These are phyloP conservation scores for Myriangium duriaei DNA, from an alignment of 2,329 filamentous ascomycete genomes.

Conservation along the genomic window DNA sequence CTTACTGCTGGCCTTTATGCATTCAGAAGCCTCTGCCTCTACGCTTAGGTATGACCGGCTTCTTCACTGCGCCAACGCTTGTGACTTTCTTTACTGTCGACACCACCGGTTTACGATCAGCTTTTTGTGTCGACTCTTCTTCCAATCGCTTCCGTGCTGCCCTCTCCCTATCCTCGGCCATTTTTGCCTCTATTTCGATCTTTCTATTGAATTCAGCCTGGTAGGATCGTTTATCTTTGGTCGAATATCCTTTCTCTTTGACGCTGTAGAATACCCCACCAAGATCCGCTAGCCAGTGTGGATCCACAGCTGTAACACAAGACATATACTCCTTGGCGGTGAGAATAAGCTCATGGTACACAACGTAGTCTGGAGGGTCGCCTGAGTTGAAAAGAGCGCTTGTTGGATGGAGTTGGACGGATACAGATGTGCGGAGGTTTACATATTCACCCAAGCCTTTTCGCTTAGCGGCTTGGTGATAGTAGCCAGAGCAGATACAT, in stretches of 20 bases:
- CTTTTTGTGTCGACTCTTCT: conserved; percentile 19
- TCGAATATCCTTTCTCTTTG: conserved; percentile 93
- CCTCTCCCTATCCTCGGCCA: conserved; percentile 69
- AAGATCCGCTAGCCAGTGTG: conserved; percentile 91
- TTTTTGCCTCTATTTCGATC: conserved; percentile 86
- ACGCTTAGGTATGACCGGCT: conserved; percentile 18
- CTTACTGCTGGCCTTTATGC: no score
- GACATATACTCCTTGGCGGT: conserved; percentile 98
- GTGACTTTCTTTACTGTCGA: conserved; percentile 22
- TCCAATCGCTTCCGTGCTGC: conserved; percentile 38
- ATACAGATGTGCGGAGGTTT: conserved; percentile 88
- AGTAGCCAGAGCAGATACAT: conserved; percentile 95
- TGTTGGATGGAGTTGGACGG: conserved; percentile 87
- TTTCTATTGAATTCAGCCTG: conserved; percentile 86
- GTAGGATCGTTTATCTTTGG: conserved; percentile 70
- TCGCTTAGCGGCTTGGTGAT: conserved; percentile 91
- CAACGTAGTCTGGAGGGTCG: conserved; percentile 89
- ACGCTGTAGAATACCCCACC: conserved; percentile 95
- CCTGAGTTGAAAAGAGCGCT: conserved; percentile 85
- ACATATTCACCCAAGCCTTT: conserved; percentile 96
- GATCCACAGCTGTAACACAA: conserved; percentile 89
- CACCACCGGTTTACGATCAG: conserved; percentile 17
- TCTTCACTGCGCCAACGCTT: conserved; percentile 28
- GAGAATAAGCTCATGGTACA: conserved; percentile 95
- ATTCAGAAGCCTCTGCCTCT: no score